Evolutionary conservation across 148 eudicot species (phyloP).

Genomic region (Euryodendron excelsum): DNA sequence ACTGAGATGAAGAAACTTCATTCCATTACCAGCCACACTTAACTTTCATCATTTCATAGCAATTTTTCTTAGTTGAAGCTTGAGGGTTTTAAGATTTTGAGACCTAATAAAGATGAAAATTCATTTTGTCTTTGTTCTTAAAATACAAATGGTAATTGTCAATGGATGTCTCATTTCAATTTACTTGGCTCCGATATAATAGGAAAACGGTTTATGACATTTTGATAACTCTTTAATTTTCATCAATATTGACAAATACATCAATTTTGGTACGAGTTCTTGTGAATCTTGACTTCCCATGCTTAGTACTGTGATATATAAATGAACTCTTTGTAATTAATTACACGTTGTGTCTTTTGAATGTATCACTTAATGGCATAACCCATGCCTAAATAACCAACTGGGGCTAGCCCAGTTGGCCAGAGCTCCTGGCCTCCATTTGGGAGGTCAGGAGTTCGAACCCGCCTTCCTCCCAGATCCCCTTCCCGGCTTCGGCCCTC

Average conservation of each 20-base stretch:
- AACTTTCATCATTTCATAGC: not conserved
- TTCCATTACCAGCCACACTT: not conserved
- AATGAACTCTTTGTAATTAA: not conserved
- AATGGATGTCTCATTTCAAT: not conserved
- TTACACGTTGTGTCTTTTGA: not conserved
- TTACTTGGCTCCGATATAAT: not conserved
- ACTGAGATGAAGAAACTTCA: not conserved
- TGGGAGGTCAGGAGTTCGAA: too few species aligned
- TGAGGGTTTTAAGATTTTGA: not conserved
- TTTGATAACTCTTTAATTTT: not conserved
- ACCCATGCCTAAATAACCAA: too few species aligned
- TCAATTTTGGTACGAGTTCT: not conserved
- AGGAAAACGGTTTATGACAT: not conserved
- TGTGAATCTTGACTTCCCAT: constrained; percentile 8
- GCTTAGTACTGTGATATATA: not conserved
- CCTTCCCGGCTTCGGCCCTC: too few species aligned
- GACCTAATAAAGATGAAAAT: not conserved
- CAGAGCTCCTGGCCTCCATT: too few species aligned
- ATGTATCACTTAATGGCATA: not conserved
- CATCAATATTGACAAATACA: not conserved
- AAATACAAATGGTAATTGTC: not conserved
- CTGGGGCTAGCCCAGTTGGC: too few species aligned
- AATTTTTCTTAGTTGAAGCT: not conserved
- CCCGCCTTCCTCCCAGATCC: too few species aligned
- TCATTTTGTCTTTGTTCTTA: not conserved